These are phyloP conservation scores for Podospora appendiculata DNA, from an alignment of 495 filamentous ascomycete species.

Conservation along the genomic window DNA sequence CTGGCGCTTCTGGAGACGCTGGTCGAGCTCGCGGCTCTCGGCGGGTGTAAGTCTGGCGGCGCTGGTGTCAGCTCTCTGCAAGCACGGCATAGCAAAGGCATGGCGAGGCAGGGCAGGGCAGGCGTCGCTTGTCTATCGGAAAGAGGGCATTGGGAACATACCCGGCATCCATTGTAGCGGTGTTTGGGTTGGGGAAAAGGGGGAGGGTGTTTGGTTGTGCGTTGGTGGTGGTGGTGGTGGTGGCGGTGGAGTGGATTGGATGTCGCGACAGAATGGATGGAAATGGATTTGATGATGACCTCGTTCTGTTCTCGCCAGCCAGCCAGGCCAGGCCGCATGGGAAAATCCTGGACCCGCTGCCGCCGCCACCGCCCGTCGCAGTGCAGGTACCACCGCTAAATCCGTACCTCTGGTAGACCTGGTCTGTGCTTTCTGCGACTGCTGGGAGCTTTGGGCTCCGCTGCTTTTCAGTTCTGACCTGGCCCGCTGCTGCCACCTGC, in stretches of 20 bases:
- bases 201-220: background rate
- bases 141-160: background rate
- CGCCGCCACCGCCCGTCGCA: no score
- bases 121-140: no score
- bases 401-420: no score
- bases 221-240: background rate
- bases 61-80: conserved; percentile 5
- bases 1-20: conserved; percentile 91
- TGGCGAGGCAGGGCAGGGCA: no score
- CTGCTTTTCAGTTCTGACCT: no score
- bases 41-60: conserved; percentile 55
- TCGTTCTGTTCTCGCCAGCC: background rate
- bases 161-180: background rate
- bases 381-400: no score
- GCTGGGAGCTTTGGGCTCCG: no score
- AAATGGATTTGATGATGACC: background rate
- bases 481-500: no score
- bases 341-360: background rate
- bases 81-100: background rate
- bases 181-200: background rate
- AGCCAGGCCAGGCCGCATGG: no score
- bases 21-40: conserved; percentile 86
- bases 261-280: background rate
- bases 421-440: no score
- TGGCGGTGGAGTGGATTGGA: background rate